These are phyloP conservation scores for Glycine soja DNA, from an alignment of 306 rosid species.

Conservation along the genomic window DNA sequence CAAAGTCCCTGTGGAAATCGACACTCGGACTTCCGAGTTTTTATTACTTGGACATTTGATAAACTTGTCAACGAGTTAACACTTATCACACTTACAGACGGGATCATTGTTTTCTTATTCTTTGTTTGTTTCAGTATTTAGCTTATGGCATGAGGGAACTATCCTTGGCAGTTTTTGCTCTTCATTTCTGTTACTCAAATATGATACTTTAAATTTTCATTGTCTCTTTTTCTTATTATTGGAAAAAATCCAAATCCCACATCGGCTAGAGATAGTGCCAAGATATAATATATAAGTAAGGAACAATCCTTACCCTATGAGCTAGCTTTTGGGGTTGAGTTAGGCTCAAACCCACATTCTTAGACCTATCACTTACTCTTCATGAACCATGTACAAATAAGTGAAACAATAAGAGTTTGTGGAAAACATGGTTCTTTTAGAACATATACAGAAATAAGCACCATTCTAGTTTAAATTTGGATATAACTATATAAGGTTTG, in stretches of 20 bases:
- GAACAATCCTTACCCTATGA: too few relatives aligned
- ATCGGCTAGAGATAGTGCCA: too few relatives aligned
- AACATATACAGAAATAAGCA: slow-evolving; percentile 31
- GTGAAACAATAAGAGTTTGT: neutral
- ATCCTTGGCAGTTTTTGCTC: neutral
- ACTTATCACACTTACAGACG: too few relatives aligned
- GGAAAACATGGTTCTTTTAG: neutral
- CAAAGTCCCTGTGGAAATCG: too few relatives aligned
- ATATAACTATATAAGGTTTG: slow-evolving; percentile 19
- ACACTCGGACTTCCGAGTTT: too few relatives aligned
- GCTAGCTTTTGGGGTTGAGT: too few relatives aligned
- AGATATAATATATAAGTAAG: too few relatives aligned
- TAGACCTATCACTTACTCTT: neutral
- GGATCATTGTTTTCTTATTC: too few relatives aligned
- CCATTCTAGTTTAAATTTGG: slow-evolving; percentile 17
- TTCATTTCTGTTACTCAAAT: neutral
- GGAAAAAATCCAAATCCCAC: too few relatives aligned
- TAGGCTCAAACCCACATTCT: too few relatives aligned
- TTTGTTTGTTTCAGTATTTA: neutral
- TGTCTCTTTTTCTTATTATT: neutral
- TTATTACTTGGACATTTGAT: too few relatives aligned
- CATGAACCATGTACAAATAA: slow-evolving; percentile 15
- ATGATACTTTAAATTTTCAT: neutral
- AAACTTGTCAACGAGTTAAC: too few relatives aligned
- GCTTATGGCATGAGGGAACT: neutral